A percentile compares a stretch with the other conserved stretches of the same genome.
phyloP scores from a whole-genome alignment of 139 green algal species.

The Haematococcus sp. region DNA sequence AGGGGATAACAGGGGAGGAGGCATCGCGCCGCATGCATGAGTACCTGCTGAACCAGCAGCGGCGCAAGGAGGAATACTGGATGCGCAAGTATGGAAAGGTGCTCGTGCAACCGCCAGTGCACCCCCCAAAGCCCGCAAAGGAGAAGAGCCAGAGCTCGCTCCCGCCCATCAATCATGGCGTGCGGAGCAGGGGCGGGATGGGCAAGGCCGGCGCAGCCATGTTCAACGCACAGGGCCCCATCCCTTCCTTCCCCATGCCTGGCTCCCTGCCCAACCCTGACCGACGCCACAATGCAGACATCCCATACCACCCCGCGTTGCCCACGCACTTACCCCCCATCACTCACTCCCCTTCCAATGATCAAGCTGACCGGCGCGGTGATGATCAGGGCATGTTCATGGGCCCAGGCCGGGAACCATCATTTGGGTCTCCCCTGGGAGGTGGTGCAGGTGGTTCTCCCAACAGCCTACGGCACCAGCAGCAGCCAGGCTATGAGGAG shows the following conservation, averaged over 20 bases:
- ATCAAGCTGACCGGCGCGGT: neutral
- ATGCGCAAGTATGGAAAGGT: conserved; percentile 49
- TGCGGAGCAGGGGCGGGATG: neutral
- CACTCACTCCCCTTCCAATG: too few relatives aligned
- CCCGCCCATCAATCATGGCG: conserved; percentile 1
- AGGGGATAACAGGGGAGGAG: too few relatives aligned
- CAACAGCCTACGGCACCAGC: conserved; percentile 7
- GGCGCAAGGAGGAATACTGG: conserved; percentile 42
- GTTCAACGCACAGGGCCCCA: conserved; percentile 29
- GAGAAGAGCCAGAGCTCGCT: neutral
- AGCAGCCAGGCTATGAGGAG: neutral
- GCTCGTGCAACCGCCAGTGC: neutral
- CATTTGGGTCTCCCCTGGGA: too few relatives aligned
- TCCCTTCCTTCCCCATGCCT: conserved; percentile 14
- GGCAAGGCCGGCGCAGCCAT: conserved; percentile 14
- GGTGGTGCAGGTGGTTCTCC: too few relatives aligned
- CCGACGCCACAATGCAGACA: conserved; percentile 8
- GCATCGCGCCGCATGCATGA: conserved; percentile 28
- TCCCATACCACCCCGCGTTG: conserved; percentile 8
- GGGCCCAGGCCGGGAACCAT: neutral
- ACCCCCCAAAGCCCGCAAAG: neutral
- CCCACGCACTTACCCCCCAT: conserved; percentile 8
- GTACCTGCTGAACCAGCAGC: conserved; percentile 42
- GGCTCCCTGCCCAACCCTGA: conserved; percentile 8
- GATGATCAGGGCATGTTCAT: neutral